Evolutionary conservation across 495 filamentous ascomycete genomes (phyloP).

Genomic region (Penicillium coffeae): DNA sequence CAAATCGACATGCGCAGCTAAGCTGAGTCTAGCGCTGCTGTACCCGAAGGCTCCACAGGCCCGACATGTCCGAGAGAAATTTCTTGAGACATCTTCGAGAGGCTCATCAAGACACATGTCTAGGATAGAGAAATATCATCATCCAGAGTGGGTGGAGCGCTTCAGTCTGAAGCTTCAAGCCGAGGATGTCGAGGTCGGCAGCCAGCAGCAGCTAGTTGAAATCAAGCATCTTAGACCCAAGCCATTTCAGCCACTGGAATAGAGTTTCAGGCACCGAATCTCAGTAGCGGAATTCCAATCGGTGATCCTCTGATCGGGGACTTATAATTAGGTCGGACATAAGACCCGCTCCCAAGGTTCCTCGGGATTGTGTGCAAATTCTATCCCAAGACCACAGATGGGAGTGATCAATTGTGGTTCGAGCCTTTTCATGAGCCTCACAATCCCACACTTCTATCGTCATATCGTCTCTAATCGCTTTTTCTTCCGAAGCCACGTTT

Average conservation of each 20-base stretch:
- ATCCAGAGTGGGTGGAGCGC: too few relatives aligned
- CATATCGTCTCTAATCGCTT: not conserved
- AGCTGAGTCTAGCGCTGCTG: not conserved
- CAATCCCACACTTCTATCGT: not conserved
- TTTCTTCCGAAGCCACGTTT: not conserved
- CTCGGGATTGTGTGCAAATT: not conserved
- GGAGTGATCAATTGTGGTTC: not conserved
- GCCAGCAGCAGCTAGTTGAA: not conserved
- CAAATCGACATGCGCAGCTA: not conserved
- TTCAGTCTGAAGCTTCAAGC: not conserved
- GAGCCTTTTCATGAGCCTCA: not conserved
- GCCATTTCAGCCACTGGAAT: conserved; percentile 5
- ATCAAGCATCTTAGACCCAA: not conserved
- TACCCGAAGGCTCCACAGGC: not conserved
- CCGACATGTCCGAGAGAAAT: not conserved
- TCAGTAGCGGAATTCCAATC: not conserved
- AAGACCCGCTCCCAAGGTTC: not conserved
- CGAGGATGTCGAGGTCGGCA: not conserved
- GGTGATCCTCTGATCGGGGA: not conserved
- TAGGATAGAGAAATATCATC: too few relatives aligned
- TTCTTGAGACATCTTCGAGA: not conserved
- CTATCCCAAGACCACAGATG: not conserved
- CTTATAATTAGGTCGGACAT: not conserved
- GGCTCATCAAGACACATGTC: too few relatives aligned
- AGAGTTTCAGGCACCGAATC: conserved; percentile 7